Base-by-base conservation (phyloP, 768 basidiomycete genomes). In the Tephrocybe sp. region DNA sequence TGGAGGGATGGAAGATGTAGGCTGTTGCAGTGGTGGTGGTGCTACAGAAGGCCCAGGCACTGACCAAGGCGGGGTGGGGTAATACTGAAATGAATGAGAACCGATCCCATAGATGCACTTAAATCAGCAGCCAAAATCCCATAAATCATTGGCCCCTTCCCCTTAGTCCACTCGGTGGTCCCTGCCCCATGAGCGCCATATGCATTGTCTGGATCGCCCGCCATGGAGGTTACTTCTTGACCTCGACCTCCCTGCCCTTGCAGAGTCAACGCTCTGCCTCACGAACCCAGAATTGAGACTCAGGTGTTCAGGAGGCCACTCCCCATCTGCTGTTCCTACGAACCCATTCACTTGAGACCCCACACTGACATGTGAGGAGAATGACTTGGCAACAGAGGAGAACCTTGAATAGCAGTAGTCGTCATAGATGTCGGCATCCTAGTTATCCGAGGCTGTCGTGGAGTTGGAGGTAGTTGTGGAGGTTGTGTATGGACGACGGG, bases 401-500 rank as follows among this genome's bases (percentile, higher is more conserved):
- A 74, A 75, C 5, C 83, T 70, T 16, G 86, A 87, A 54, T 89
- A 89, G 19, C 85, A 76, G 61, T 91, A 91, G 52, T 88, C 80
- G 63, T 91, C 89, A 54, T 91, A 91, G 43, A 91, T 89, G 55
- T 89, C 86, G 1, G 74, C 75, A 44, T 84, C 71, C 25, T 73
- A 71, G 5, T 60, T 55, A 1, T 57, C 56, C 2, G 57, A 62
- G 12, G 62, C 59, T 1, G n/a, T n/a, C n/a, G 56, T 49, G 8
- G 60, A 25, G 64, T 62, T n/a, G 63, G 64, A 11, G 64, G 64
- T 21, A 64, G 51, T 2, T 69, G 32, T 35, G 4, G 16, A 34
- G 11, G 47, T 32, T 18, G 48, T 48, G 19, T 50, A 55, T 9
- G 50, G 42, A 22, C 47, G 44, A 15, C 47, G 32, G 11, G 24